Percentiles rank a stretch among this genome's conserved stretches.
Conservation (phyloP, 1,284 basidiomycete genomes). For the Puccinia hordei region DNA sequence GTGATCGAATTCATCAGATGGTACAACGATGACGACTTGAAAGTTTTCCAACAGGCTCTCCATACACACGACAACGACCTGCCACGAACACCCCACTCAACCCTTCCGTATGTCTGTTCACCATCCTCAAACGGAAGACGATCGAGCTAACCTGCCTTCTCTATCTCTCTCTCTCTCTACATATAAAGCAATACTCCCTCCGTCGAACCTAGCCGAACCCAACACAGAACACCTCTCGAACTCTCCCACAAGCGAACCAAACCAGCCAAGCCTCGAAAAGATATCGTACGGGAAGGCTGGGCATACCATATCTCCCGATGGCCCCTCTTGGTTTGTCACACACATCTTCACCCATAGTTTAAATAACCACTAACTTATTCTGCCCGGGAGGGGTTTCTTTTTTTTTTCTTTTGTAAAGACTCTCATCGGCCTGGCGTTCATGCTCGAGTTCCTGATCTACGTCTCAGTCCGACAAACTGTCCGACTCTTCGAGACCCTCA, state of each 20-base stretch:
- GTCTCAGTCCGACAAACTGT: constrained; percentile 85
- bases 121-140: too few relatives aligned
- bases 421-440: constrained; percentile 81
- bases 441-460: constrained; percentile 78
- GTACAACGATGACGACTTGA: constrained; percentile 41
- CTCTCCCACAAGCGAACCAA: constrained; percentile 55
- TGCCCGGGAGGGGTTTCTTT: too few relatives aligned
- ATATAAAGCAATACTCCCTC: too few relatives aligned
- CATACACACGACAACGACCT: background rate
- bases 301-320: constrained; percentile 79
- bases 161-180: too few relatives aligned
- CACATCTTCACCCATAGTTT: too few relatives aligned
- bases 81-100: background rate
- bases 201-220: background rate
- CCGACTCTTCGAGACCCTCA: background rate
- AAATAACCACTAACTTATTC: too few relatives aligned
- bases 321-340: constrained; percentile 72
- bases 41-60: constrained; percentile 21
- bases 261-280: constrained; percentile 63
- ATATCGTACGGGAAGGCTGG: constrained; percentile 67
- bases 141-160: background rate
- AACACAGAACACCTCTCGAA: background rate
- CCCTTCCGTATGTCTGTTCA: too few relatives aligned
- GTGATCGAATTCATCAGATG: background rate
- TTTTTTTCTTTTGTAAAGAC: constrained; percentile 59